These are phyloP conservation scores for Podaxis pistillaris DNA, from an alignment of 768 basidiomycete species.

Conservation along the genomic window DNA sequence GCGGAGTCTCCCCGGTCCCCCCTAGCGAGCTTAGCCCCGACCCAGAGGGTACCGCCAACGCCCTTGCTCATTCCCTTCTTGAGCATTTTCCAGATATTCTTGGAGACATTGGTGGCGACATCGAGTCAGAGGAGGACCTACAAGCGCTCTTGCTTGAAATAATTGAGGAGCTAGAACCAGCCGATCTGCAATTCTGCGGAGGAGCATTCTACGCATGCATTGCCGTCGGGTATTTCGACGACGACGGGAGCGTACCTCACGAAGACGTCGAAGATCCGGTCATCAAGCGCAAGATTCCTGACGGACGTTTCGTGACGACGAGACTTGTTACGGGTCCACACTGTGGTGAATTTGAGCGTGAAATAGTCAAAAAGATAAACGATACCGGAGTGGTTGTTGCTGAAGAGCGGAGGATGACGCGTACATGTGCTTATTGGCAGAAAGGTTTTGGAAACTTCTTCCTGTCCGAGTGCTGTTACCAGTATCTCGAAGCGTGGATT, in stretches of 20 bases:
- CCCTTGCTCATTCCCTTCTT: neutral
- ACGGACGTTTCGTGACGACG: conserved; percentile 3
- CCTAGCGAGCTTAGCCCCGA: conserved; percentile 1
- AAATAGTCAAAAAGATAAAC: neutral
- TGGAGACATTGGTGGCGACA: neutral
- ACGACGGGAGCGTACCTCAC: conserved; percentile 4
- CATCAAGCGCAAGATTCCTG: neutral
- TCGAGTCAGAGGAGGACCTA: neutral
- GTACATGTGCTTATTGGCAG: neutral
- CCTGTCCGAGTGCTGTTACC: neutral
- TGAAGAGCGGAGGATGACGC: neutral
- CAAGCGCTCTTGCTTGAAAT: neutral
- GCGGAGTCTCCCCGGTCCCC: conserved; percentile 10
- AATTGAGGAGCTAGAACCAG: neutral
- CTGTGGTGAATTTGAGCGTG: neutral
- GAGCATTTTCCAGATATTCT: conserved; percentile 1
- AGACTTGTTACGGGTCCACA: neutral
- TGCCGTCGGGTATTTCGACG: conserved; percentile 13
- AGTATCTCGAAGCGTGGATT: conserved; percentile 1
- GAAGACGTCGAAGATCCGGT: neutral
- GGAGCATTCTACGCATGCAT: neutral
- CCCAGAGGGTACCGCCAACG: neutral
- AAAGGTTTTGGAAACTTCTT: conserved; percentile 5
- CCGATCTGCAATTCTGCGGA: neutral
- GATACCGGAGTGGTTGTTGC: neutral